Evolutionary conservation across 2,329 filamentous ascomycete species (phyloP).

Genomic region (Ophiostoma ulmi): DNA sequence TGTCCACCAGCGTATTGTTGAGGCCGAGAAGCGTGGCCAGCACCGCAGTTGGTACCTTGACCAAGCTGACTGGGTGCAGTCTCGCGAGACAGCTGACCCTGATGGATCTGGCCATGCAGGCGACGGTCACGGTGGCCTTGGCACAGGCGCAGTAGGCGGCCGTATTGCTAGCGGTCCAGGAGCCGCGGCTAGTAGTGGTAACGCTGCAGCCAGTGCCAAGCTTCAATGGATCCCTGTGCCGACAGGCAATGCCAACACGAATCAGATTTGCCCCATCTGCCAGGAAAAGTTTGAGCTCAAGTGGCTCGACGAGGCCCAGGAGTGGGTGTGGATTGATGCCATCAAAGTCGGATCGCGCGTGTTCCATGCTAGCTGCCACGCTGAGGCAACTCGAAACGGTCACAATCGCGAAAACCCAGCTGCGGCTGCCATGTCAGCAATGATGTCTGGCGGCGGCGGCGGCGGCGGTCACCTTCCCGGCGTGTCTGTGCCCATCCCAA

Average conservation of each 20-base stretch:
- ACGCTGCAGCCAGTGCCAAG: slow-evolving; percentile 44
- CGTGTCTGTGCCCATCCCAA: slow-evolving; percentile 19
- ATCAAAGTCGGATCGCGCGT: slow-evolving; percentile 70
- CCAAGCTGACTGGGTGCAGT: slow-evolving; percentile 87
- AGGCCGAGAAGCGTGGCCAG: slow-evolving; percentile 78
- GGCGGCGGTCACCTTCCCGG: neutral
- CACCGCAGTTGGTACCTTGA: slow-evolving; percentile 95
- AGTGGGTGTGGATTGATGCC: slow-evolving; percentile 96
- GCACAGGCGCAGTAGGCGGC: neutral
- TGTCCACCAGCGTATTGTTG: slow-evolving; percentile 81
- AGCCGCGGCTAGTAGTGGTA: slow-evolving; percentile 22
- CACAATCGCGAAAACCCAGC: slow-evolving; percentile 32
- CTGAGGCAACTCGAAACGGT: slow-evolving; percentile 68
- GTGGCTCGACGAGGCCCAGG: slow-evolving; percentile 88
- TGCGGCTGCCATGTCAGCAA: slow-evolving; percentile 23
- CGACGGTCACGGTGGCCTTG: slow-evolving; percentile 23
- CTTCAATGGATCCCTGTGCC: slow-evolving; percentile 78
- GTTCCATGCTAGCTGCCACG: slow-evolving; percentile 86
- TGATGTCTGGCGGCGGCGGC: slow-evolving; percentile 17
- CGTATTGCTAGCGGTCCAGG: neutral
- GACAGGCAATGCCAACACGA: slow-evolving; percentile 66
- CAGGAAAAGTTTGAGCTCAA: slow-evolving; percentile 91
- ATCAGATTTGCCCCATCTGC: slow-evolving; percentile 84
- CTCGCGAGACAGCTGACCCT: slow-evolving; percentile 71
- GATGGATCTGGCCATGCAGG: slow-evolving; percentile 40